phyloP scores from a whole-genome alignment of 108 stramenopile genomes.

The Skeletonema marinoi region DNA sequence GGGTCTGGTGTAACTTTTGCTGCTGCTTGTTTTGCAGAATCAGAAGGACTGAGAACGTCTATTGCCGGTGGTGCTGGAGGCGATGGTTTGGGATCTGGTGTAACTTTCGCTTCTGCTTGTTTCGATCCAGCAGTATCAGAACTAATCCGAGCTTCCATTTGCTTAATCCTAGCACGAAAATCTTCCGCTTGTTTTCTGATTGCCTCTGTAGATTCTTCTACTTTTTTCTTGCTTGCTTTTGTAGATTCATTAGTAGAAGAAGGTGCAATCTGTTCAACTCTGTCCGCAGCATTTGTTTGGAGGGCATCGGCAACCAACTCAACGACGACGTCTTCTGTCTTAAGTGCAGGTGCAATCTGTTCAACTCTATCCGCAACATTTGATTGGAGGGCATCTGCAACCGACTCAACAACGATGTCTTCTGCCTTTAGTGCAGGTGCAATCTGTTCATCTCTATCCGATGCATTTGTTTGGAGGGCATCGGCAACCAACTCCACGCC shows the following conservation, averaged over 20 bases:
- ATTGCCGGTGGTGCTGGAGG: neutral
- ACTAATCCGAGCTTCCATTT: neutral
- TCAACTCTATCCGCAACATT: too few species aligned
- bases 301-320: neutral
- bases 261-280: too few species aligned
- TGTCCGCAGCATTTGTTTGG: too few species aligned
- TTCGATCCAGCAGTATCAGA: neutral
- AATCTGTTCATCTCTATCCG: too few species aligned
- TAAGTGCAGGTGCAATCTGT: too few species aligned
- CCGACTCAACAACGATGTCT: too few species aligned
- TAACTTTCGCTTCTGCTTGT: constrained; percentile 4
- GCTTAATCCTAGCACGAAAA: neutral
- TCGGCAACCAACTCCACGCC: neutral
- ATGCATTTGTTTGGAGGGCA: neutral
- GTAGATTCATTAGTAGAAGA: neutral
- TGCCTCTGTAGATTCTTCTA: neutral
- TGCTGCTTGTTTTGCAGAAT: constrained; percentile 1
- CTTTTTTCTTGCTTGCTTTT: neutral
- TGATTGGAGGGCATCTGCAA: too few species aligned
- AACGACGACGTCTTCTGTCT: too few species aligned
- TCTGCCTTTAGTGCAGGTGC: too few species aligned
- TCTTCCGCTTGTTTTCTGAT: constrained; percentile 4
- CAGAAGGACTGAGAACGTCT: neutral
- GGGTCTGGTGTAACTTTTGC: neutral
- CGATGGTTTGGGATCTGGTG: neutral